Conservation (phyloP, 495 filamentous ascomycete genomes). For the Ascodesmis nigricans region DNA sequence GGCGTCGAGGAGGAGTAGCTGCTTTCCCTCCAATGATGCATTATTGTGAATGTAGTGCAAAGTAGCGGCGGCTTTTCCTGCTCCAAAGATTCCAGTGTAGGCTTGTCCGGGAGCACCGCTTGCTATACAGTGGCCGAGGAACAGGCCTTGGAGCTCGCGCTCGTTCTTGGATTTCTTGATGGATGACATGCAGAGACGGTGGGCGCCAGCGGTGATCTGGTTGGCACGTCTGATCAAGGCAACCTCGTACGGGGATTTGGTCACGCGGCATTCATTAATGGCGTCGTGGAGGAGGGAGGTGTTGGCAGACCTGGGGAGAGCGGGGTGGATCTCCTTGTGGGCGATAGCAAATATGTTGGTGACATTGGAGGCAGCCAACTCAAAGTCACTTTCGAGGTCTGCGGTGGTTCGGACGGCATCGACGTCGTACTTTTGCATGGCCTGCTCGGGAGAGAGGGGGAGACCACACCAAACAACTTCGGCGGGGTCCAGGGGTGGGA, state of each 20-base stretch:
- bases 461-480: conserved; percentile 92
- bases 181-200: conserved; percentile 44
- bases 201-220: conserved; percentile 51
- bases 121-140: conserved; percentile 52
- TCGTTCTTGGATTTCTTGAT: conserved; percentile 50
- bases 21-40: conserved; percentile 39
- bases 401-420: conserved; percentile 48
- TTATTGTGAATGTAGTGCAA: conserved; percentile 75
- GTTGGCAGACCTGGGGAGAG: conserved; percentile 36
- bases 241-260: conserved; percentile 71
- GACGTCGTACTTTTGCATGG: conserved; percentile 55
- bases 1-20: conserved; percentile 63
- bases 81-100: conserved; percentile 66
- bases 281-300: conserved; percentile 39
- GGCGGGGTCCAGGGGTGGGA: conserved; percentile 70
- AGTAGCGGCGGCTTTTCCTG: conserved; percentile 54
- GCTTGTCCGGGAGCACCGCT: conserved; percentile 55
- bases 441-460: conserved; percentile 54
- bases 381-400: conserved; percentile 40
- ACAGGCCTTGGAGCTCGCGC: conserved; percentile 58
- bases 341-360: conserved; percentile 45
- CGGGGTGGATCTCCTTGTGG: conserved; percentile 30
- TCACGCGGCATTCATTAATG: conserved; percentile 54
- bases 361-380: conserved; percentile 30
- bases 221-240: conserved; percentile 69